Base-by-base conservation (phyloP, 1,284 basidiomycete species). In the Ustilago loliicola region DNA sequence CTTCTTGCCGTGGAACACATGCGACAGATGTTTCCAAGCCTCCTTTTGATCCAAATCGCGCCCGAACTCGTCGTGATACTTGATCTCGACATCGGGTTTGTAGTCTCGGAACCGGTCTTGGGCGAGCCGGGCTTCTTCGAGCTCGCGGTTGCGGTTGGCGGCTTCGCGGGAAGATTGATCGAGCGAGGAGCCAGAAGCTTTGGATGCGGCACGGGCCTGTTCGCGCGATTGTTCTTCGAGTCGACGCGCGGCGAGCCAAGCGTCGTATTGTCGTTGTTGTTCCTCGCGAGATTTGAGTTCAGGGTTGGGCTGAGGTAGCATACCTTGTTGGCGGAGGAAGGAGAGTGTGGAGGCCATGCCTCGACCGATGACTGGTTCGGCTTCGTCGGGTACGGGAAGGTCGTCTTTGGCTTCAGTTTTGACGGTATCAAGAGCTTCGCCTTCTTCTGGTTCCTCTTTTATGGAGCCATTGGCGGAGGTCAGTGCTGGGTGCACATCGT, bases 71-170 rank as follows among this genome's bases (percentile, higher is more conserved):
- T 99, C 97, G 79, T 96, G 93, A 87, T 99, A 99, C 68, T 93
- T 93, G 84, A 99, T 94, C 77, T 96, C 94, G 81, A 99, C 90
- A 87, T 97, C 95, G 1, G 97, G 97, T 87, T 96, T 97, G 89
- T 99, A 99, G 85, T 93, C 90, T 87, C 92, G 93, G 90, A 93
- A 99, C 55, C 91, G 87, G 42, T 97, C 94, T 80, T 95, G 88
- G 52, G 91, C 91, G 30, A 93, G 91, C 47, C 93, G 91, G 9
- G 95, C 93, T 79, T 98, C 95, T 78, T 94, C 92, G 85, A 95
- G 92, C 83, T 99, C 97, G 29, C 96, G 91, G 80, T 92, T 86
- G 65, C 94, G 91, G 85, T 98, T 98, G 87, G 98, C 95, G 85
- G 94, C 95, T 87, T 99, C 97, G 64, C 96, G 91, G 72, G 94